A percentile compares a stretch with the other conserved stretches of the same genome.
Conservation (phyloP, 1,284 basidiomycete species). For the Apiotrichum porosum region DNA sequence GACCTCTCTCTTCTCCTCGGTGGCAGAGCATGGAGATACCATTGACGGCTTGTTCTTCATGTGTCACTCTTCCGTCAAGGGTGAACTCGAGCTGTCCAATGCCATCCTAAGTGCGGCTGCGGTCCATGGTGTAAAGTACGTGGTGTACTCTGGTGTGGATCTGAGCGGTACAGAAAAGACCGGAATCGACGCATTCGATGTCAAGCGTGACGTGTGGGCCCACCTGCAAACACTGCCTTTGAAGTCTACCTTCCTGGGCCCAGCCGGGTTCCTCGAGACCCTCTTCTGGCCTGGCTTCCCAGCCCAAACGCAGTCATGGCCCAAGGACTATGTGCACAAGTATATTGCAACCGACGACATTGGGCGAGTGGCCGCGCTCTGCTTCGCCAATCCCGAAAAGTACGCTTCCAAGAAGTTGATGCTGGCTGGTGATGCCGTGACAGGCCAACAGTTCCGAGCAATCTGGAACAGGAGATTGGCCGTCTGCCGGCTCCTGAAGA, state of each 20-base stretch:
- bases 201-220: slow-evolving; percentile 1
- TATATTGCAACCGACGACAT: slow-evolving; percentile 1
- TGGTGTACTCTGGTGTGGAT: slow-evolving; percentile 42
- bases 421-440: neutral
- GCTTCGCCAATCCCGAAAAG: neutral
- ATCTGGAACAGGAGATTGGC: too few species aligned
- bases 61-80: neutral
- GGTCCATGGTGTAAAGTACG: slow-evolving; percentile 45
- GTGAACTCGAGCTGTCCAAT: neutral
- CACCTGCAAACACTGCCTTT: neutral
- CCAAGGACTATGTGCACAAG: neutral
- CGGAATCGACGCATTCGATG: neutral
- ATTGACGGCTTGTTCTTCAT: slow-evolving; percentile 3
- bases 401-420: neutral
- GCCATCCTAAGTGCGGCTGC: slow-evolving; percentile 47
- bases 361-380: neutral
- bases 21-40: too few species aligned
- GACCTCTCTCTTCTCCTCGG: neutral
- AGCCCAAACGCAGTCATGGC: neutral
- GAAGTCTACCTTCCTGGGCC: neutral
- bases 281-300: neutral
- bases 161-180: neutral
- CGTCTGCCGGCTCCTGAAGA: too few species aligned
- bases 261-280: neutral
- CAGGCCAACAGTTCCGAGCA: neutral